Evolutionary conservation across 371 early-diverging fungal species (phyloP).

Genomic region (Chytridium lagenaria): DNA sequence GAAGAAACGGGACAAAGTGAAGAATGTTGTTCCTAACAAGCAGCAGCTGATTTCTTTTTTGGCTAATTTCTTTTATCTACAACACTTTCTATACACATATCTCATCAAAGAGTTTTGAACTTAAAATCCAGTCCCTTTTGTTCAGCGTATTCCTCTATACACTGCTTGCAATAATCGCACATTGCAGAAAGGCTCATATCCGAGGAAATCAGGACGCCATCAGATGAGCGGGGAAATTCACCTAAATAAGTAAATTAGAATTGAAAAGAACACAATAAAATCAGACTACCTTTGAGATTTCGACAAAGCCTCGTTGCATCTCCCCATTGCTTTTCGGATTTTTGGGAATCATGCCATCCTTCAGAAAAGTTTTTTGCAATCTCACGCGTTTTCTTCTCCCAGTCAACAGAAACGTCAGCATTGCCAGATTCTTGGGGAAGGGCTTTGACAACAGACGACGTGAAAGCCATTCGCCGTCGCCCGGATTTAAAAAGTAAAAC

Average conservation of each 20-base stretch:
- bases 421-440: not conserved
- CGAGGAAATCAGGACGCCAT: not conserved
- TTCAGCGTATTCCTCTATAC: constrained; percentile 10
- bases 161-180: not conserved
- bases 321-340: constrained; percentile 1
- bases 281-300: not conserved
- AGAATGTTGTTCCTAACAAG: no score
- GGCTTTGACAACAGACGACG: not conserved
- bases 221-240: not conserved
- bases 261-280: not conserved
- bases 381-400: constrained; percentile 4
- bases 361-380: not conserved
- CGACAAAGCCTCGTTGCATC: not conserved
- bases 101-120: not conserved
- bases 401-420: not conserved
- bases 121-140: not conserved
- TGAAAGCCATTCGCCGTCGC: not conserved
- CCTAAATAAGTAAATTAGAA: not conserved
- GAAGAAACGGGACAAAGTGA: no score
- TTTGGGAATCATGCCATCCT: constrained; percentile 1
- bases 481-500: constrained; percentile 9
- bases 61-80: not conserved
- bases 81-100: not conserved
- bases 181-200: not conserved
- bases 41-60: no score